These are phyloP conservation scores for Abortiporus biennis DNA, from an alignment of 1,284 basidiomycete species.

Conservation along the genomic window DNA sequence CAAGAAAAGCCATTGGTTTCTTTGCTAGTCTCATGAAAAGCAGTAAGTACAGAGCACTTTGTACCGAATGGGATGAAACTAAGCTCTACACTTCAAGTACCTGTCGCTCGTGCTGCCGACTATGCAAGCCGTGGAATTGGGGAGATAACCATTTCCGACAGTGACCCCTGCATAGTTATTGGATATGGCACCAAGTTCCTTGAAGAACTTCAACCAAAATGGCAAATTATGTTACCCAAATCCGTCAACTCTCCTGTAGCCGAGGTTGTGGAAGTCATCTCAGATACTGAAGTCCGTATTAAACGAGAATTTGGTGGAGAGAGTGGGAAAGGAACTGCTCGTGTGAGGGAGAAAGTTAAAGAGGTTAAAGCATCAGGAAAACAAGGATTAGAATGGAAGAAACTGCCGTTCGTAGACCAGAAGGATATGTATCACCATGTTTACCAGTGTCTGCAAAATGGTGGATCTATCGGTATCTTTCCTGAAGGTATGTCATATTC, in stretches of 20 bases:
- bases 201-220: conserved; percentile 71
- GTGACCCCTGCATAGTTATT: conserved; percentile 75
- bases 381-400: conserved; percentile 70
- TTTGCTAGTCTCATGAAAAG: conserved; percentile 85
- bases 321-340: conserved; percentile 68
- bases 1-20: conserved; percentile 76
- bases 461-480: conserved; percentile 92
- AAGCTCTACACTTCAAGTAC: conserved; percentile 47
- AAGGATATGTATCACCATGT: conserved; percentile 94
- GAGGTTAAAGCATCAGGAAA: conserved; percentile 49
- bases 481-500: conserved; percentile 70
- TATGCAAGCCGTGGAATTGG: conserved; percentile 79
- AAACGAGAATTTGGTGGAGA: conserved; percentile 90
- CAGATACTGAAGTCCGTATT: conserved; percentile 79
- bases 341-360: conserved; percentile 61
- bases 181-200: conserved; percentile 82
- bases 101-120: conserved; percentile 91
- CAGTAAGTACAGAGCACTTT: conserved; percentile 53
- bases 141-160: conserved; percentile 62
- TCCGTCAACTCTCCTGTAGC: conserved; percentile 73
- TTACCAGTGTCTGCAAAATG: conserved; percentile 82
- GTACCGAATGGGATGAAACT: neutral
- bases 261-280: conserved; percentile 86
- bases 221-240: conserved; percentile 89
- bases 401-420: conserved; percentile 85